Evolutionary conservation across 176 grass and related monocot species (phyloP), one percentile per base, ranked within the genome.

Genomic region (Juncus inflexus): DNA sequence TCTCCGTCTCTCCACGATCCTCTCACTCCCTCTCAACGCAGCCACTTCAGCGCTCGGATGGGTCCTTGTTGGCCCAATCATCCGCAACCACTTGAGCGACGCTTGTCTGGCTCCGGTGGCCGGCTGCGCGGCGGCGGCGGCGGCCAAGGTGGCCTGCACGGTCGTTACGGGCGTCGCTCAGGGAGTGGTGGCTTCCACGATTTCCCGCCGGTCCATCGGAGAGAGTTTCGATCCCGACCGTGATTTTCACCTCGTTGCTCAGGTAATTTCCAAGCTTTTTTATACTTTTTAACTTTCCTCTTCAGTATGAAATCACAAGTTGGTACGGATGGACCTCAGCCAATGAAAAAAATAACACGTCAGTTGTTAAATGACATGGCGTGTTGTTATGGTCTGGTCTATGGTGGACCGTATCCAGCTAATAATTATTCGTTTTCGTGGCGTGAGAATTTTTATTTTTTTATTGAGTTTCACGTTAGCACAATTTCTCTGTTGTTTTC

Each of bases 151-250:
- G n/a, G 63, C 57, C 7, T 56, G 16, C 63, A 47, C 66, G 52
- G 37, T 67, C 15, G 74, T 37, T 15, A 54, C 14, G 6, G 74
- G 87, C 3, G 63, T 86, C 37, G 73, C 79, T 45, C 83, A 90
- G 77, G 83, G 87, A 52, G 58, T 76, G 6, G 83, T 81, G n/a
- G 88, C 77, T 2, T 80, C 83, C 5, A 69, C 80, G 15, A 91
- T 87, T 6, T 77, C 79, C 2, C 57, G 80, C 13, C 77, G 65
- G 35, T 76, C 83, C 2, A 36, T 87, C 38, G 88, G 77, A 37
- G 88, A 72, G 50, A 65, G 73, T 35, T 56, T 87, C 51, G 72
- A 81, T 59, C 68, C 77, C n/a, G 74, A 83, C 53, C 77, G 74
- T 55, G 81, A 84, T 50, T 51, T 73, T 62, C 74, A 82, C 35